These are phyloP conservation scores for Aureococcus anophagefferens DNA, from an alignment of 108 stramenopile genomes.

Conservation along the genomic window DNA sequence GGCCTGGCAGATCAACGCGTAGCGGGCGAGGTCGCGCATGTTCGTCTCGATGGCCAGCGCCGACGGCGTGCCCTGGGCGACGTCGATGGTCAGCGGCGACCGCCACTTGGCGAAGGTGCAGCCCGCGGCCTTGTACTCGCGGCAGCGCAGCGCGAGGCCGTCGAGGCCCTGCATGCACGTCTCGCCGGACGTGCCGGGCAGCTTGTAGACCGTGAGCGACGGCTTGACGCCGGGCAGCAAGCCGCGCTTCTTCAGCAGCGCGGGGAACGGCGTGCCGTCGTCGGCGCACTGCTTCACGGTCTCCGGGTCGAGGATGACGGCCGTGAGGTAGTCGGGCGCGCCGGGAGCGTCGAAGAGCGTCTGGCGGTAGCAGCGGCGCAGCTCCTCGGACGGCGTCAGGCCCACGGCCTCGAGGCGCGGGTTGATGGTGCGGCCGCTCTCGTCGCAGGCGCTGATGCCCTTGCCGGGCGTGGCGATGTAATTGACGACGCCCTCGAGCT, in stretches of 20 bases:
- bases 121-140: conserved; percentile 73
- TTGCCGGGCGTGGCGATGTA: conserved; percentile 36
- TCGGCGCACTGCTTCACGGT: conserved; percentile 61
- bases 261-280: conserved; percentile 67
- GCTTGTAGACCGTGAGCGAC: conserved; percentile 55
- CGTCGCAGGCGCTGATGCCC: conserved; percentile 71
- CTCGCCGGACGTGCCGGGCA: conserved; percentile 72
- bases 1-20: conserved; percentile 77
- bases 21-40: conserved; percentile 68
- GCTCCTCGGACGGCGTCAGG: conserved; percentile 70
- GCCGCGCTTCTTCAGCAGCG: conserved; percentile 53
- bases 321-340: conserved; percentile 63
- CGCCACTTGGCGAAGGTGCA: conserved; percentile 85
- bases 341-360: conserved; percentile 60
- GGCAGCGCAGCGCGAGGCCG: conserved; percentile 62
- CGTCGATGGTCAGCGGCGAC: conserved; percentile 47
- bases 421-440: conserved; percentile 72
- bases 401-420: conserved; percentile 61
- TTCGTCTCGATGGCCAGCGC: conserved; percentile 65
- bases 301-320: conserved; percentile 83
- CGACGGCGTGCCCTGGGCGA: conserved; percentile 55
- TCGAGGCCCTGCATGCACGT: conserved; percentile 78
- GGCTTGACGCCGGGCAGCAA: conserved; percentile 80
- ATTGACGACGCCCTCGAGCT: too few relatives aligned
- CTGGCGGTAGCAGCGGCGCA: conserved; percentile 66